Conservation (phyloP, 2,329 filamentous ascomycete species). For the Fusarium camptoceras region DNA sequence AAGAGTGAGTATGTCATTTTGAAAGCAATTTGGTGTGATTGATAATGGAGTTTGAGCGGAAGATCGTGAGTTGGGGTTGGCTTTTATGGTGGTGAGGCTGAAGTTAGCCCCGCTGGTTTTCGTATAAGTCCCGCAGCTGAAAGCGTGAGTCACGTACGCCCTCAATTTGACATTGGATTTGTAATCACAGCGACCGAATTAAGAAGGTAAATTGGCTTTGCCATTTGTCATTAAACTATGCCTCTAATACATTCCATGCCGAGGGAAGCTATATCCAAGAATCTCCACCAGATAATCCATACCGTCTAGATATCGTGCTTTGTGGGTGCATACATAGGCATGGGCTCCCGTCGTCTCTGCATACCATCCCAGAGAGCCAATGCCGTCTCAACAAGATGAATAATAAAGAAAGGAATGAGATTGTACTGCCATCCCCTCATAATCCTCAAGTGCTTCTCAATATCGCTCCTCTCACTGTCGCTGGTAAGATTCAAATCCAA, state of each 20-base stretch:
- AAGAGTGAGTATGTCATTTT: conserved; percentile 55
- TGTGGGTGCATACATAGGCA: neutral
- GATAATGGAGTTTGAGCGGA: neutral
- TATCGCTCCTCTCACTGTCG: conserved; percentile 28
- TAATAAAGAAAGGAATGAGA: conserved; percentile 46
- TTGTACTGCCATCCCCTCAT: conserved; percentile 49
- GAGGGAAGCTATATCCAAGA: neutral
- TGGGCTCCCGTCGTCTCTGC: conserved; percentile 16
- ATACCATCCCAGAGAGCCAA: conserved; percentile 42
- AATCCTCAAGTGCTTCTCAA: conserved; percentile 39
- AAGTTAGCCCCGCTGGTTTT: conserved; percentile 1
- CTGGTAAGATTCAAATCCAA: conserved; percentile 40
- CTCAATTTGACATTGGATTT: conserved; percentile 12
- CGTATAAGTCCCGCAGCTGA: neutral
- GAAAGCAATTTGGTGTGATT: neutral
- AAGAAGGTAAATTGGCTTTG: neutral
- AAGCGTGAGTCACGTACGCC: conserved; percentile 29
- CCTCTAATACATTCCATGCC: conserved; percentile 3
- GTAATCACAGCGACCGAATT: conserved; percentile 13
- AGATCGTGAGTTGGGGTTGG: neutral
- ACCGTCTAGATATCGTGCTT: conserved; percentile 18
- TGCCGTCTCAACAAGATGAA: conserved; percentile 43
- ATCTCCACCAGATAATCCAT: neutral
- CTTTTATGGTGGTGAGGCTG: conserved; percentile 19
- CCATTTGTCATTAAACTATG: neutral